Base-by-base conservation (phyloP, 768 basidiomycete species). In the Imleria badia region DNA sequence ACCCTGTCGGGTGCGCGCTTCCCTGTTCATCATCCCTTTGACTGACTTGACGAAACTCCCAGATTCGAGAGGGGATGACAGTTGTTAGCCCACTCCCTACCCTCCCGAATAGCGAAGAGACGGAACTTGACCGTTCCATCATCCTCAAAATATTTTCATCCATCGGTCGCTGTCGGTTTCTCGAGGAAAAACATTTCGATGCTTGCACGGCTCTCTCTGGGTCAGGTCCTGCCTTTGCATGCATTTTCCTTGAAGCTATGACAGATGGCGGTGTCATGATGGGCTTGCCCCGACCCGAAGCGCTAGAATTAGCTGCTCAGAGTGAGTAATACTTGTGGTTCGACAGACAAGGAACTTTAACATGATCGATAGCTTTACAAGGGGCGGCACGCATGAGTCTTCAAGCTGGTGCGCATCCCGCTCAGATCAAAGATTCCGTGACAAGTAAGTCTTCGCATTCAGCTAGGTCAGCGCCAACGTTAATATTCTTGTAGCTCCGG, bases 31-130 rank as follows among this genome's bases (percentile, higher is more conserved):
- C 36, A 19, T 35, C 41, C 14, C n/a, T 15, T 6, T 30, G n/a
- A n/a, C n/a, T 35, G 11, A 35, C 29, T 23, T 54, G 36, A 56
- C 46, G 17, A 55, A 11, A 26, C 13, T 33, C 11, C 2, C 22
- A 99, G 97, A 98, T 99, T 67, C 88, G 97, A 20, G 96, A 98
- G 75, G 97, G 97, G 54, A 98, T 99, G 97, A 98, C 95, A 1
- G 87, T 97, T 38, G 81, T 98, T 51, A 90, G 91, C 34, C 86
- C 81, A 14, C 78, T 96, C 36, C 82, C 84, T 6, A 62, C 74
- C 3, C 78, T 79, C 33, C 62, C 35, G 15, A 55, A 60, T 20
- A 69, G 80, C 39, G 69, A 63, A 34, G 66, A 72, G 20, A 69
- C 77, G n/a, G 84, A 84, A 36, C 75, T 80, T 12, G 84, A 92